Conservation (phyloP, 805 yeast species). For the Lipomyces yamadae region DNA sequence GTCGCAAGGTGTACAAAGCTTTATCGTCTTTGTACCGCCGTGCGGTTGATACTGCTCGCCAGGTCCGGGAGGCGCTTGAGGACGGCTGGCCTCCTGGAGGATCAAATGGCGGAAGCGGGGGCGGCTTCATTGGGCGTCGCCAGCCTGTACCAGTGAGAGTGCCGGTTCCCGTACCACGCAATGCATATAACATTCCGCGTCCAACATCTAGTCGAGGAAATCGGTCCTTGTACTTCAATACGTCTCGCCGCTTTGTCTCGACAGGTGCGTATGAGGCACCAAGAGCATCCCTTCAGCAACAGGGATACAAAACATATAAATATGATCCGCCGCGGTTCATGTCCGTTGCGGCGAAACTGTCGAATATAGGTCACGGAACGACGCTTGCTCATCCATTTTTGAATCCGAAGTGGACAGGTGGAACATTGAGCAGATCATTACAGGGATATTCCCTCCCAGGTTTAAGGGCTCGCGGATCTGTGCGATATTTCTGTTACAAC, state of each 20-base stretch:
- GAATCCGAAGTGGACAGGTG: constrained; percentile 34
- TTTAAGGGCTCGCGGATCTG: constrained; percentile 28
- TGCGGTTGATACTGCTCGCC: constrained; percentile 27
- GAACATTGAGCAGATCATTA: constrained; percentile 32
- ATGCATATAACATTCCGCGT: constrained; percentile 3
- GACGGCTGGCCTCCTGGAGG: constrained; percentile 25
- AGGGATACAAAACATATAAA: background rate
- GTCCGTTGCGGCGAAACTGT: constrained; percentile 14
- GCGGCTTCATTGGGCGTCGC: constrained; percentile 25
- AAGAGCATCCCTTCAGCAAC: background rate
- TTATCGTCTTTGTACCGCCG: constrained; percentile 28
- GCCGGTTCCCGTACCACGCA: constrained; percentile 21
- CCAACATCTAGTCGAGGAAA: constrained; percentile 1
- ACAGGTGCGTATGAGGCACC: background rate
- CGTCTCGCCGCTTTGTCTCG: constrained; percentile 6
- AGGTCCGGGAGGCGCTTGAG: constrained; percentile 33
- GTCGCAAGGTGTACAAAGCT: constrained; percentile 26
- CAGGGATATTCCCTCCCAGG: constrained; percentile 37
- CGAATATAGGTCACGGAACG: constrained; percentile 28
- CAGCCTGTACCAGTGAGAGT: constrained; percentile 30
- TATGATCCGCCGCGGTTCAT: constrained; percentile 4
- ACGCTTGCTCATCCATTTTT: constrained; percentile 28
- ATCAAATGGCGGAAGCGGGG: constrained; percentile 13
- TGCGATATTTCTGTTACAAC: constrained; percentile 28
- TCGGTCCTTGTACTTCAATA: constrained; percentile 6